phyloP scores from a whole-genome alignment of 768 basidiomycete genomes.

The Boletellus ananiceps region DNA sequence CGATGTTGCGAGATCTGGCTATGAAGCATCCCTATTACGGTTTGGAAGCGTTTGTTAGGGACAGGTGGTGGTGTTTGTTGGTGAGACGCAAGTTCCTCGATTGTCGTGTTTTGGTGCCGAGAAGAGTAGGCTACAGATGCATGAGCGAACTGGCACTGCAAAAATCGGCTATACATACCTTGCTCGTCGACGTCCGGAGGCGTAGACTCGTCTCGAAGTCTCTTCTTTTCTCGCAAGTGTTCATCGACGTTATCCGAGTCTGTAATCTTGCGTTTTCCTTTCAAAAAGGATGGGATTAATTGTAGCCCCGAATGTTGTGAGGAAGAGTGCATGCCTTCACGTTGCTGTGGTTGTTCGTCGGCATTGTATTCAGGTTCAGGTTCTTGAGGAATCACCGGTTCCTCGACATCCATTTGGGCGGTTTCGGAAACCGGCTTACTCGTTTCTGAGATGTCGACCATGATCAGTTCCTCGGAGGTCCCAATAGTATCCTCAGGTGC shows the following conservation, averaged over 20 bases:
- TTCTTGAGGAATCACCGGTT: slow-evolving; percentile 9
- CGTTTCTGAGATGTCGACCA: slow-evolving; percentile 5
- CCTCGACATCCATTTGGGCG: slow-evolving; percentile 13
- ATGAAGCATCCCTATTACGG: slow-evolving; percentile 76
- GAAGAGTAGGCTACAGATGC: slow-evolving; percentile 9
- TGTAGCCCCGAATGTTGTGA: neutral
- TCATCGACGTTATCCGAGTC: slow-evolving; percentile 24
- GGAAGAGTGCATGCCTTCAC: slow-evolving; percentile 17
- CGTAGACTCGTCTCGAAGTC: slow-evolving; percentile 22
- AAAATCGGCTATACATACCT: slow-evolving; percentile 25
- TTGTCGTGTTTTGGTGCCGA: slow-evolving; percentile 17
- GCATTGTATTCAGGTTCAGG: slow-evolving; percentile 3
- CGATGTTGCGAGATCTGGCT: slow-evolving; percentile 80
- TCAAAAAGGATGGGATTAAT: neutral
- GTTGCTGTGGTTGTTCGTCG: slow-evolving; percentile 8
- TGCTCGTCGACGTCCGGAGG: slow-evolving; percentile 38
- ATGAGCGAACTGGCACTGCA: neutral
- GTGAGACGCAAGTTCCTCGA: slow-evolving; percentile 13
- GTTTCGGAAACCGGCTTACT: slow-evolving; percentile 1
- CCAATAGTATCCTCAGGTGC: slow-evolving; percentile 6
- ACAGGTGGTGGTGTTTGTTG: slow-evolving; percentile 22
- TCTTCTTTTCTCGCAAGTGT: slow-evolving; percentile 24
- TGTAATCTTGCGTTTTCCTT: slow-evolving; percentile 27
- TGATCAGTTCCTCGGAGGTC: slow-evolving; percentile 7
- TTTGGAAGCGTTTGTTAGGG: slow-evolving; percentile 70